These are phyloP conservation scores for Esteya vermicola DNA, from an alignment of 2,329 filamentous ascomycete genomes.

Conservation along the genomic window DNA sequence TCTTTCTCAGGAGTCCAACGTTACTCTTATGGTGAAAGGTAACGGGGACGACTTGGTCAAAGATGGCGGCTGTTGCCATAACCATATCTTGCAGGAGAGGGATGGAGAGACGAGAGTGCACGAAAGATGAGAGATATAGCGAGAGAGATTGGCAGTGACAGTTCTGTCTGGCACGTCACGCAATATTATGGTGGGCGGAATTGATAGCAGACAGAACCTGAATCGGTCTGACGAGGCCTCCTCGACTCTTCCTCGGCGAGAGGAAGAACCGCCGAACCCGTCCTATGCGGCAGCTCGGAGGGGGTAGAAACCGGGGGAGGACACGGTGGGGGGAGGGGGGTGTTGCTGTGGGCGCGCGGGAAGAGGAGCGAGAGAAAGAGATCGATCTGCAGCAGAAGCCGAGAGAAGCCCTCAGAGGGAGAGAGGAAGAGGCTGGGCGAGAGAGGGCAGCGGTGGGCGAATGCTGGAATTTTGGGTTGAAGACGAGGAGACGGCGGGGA, in stretches of 20 bases:
- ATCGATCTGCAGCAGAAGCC: constrained; percentile 23
- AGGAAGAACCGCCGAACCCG: constrained; percentile 96
- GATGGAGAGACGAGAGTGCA: constrained; percentile 1
- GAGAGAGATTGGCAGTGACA: not conserved
- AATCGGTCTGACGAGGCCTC: constrained; percentile 87
- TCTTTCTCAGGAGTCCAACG: constrained; percentile 32
- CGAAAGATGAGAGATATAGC: not conserved
- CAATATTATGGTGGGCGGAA: constrained; percentile 92
- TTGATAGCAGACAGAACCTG: constrained; percentile 83
- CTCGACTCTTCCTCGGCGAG: constrained; percentile 98
- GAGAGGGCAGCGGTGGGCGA: constrained; percentile 52
- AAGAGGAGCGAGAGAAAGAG: not conserved
- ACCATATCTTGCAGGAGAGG: constrained; percentile 40
- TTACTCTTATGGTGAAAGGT: constrained; percentile 29
- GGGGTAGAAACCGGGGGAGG: constrained; percentile 42
- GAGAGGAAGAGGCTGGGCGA: constrained; percentile 45
- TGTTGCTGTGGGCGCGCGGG: not conserved
- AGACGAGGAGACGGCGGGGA: constrained; percentile 42
- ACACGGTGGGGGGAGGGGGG: constrained; percentile 25
- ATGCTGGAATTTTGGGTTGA: constrained; percentile 58
- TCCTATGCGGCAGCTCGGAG: constrained; percentile 99
- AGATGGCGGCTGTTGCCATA: constrained; percentile 43
- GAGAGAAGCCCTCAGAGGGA: constrained; percentile 26
- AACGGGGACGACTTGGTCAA: constrained; percentile 38
- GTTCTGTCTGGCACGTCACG: constrained; percentile 9